A percentile compares a stretch with the other conserved stretches of the same genome.
Evolutionary conservation across 345 rosid species (phyloP).

Genomic region (Aegle marmelos): DNA sequence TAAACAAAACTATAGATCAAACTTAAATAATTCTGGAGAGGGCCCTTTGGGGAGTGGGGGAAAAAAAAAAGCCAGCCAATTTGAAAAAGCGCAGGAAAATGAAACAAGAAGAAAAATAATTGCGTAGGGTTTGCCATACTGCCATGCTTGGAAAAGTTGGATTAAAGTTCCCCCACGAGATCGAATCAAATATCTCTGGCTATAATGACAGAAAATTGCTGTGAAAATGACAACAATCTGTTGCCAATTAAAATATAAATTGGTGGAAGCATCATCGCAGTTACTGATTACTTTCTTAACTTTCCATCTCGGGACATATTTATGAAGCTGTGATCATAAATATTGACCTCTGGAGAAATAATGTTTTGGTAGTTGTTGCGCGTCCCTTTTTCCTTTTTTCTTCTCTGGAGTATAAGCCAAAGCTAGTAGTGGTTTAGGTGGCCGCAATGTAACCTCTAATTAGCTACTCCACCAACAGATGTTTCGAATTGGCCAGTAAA

Average conservation of each 20-base stretch:
- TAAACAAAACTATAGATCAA: neutral
- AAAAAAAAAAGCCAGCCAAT: neutral
- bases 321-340: neutral
- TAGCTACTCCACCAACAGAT: neutral
- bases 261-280: too few relatives aligned
- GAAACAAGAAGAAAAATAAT: neutral
- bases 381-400: too few relatives aligned
- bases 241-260: neutral
- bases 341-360: neutral
- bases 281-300: neutral
- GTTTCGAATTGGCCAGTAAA: neutral
- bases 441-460: neutral
- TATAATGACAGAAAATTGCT: conserved; percentile 15
- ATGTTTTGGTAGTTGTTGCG: neutral
- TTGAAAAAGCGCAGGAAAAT: conserved; percentile 9
- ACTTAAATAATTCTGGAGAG: neutral
- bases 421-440: neutral
- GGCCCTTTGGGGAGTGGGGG: too few relatives aligned
- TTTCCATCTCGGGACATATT: too few relatives aligned
- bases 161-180: neutral
- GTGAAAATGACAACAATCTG: conserved; percentile 20
- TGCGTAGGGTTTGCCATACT: neutral
- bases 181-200: neutral
- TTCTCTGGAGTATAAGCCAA: too few relatives aligned
- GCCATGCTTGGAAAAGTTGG: conserved; percentile 12